phyloP scores from a whole-genome alignment of 2,329 filamentous ascomycete species.

The Aureobasidium sp. region DNA sequence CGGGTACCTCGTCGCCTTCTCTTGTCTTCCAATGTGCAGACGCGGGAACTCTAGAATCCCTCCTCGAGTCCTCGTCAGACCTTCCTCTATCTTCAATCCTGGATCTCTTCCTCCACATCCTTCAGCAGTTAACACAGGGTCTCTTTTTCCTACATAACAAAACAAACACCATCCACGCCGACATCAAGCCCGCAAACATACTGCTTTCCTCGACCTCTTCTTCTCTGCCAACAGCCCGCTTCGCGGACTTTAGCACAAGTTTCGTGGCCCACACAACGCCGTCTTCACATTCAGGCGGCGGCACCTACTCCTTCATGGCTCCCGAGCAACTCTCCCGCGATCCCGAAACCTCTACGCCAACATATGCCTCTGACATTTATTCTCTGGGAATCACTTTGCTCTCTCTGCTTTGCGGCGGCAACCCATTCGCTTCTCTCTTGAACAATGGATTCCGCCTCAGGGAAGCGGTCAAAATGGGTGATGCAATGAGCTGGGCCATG shows the following conservation, averaged over 20 bases:
- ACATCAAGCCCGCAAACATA: constrained; percentile 44
- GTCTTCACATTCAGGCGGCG: constrained; percentile 23
- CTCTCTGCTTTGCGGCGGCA: constrained; percentile 35
- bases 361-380: constrained; percentile 37
- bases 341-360: constrained; percentile 25
- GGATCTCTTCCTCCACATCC: constrained; percentile 34
- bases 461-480: constrained; percentile 39
- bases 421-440: constrained; percentile 34
- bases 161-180: constrained; percentile 35
- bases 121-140: constrained; percentile 33
- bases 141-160: constrained; percentile 37
- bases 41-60: constrained; percentile 26
- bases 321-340: constrained; percentile 28
- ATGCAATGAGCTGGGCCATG: constrained; percentile 34
- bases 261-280: constrained; percentile 35
- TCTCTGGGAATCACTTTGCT: constrained; percentile 40
- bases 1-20: constrained; percentile 20
- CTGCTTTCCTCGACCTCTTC: constrained; percentile 28
- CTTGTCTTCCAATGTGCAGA: constrained; percentile 30
- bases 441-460: constrained; percentile 37
- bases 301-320: constrained; percentile 42
- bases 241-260: constrained; percentile 40
- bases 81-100: neutral
- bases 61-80: constrained; percentile 16
- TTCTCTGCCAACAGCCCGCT: constrained; percentile 25